Evolutionary conservation across 2,329 filamentous ascomycete species (phyloP).

Genomic region (Alternaria ethzedia): DNA sequence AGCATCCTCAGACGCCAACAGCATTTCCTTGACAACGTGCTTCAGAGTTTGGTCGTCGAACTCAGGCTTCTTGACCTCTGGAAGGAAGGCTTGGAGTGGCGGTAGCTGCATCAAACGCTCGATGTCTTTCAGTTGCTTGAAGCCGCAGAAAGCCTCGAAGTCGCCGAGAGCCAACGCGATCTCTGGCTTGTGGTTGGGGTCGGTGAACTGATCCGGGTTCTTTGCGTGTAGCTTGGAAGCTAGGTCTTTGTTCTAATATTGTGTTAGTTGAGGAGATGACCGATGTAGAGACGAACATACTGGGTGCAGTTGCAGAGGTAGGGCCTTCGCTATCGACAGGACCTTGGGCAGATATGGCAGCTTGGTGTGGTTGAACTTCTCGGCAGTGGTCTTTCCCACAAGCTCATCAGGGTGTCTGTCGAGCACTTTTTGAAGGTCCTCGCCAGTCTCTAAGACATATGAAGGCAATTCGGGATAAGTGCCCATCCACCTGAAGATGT

Average conservation of each 20-base stretch:
- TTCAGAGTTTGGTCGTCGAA: constrained; percentile 67
- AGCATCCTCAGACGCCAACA: constrained; percentile 60
- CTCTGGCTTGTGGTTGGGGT: constrained; percentile 80
- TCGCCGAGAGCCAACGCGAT: constrained; percentile 74
- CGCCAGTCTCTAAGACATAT: constrained; percentile 65
- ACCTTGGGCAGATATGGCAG: constrained; percentile 79
- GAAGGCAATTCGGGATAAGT: constrained; percentile 76
- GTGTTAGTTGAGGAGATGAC: constrained; percentile 6
- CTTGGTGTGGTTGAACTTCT: constrained; percentile 67
- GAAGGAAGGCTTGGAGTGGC: constrained; percentile 62
- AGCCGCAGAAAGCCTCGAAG: constrained; percentile 79
- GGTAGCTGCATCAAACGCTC: constrained; percentile 63
- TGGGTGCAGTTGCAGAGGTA: constrained; percentile 77
- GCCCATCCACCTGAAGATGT: constrained; percentile 67
- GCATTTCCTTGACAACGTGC: constrained; percentile 61
- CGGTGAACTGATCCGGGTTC: constrained; percentile 70
- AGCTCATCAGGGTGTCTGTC: constrained; percentile 66
- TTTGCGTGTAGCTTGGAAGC: constrained; percentile 67
- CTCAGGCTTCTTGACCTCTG: constrained; percentile 46
- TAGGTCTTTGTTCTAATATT: constrained; percentile 64
- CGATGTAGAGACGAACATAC: constrained; percentile 22
- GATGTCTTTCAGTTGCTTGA: constrained; percentile 70
- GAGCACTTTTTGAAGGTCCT: constrained; percentile 69
- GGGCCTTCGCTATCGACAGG: constrained; percentile 75
- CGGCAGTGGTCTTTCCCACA: constrained; percentile 66